Percentiles rank a stretch among this genome's conserved stretches.
Conservation (phyloP, 345 rosid species). For the Rhizophora apiculata region DNA sequence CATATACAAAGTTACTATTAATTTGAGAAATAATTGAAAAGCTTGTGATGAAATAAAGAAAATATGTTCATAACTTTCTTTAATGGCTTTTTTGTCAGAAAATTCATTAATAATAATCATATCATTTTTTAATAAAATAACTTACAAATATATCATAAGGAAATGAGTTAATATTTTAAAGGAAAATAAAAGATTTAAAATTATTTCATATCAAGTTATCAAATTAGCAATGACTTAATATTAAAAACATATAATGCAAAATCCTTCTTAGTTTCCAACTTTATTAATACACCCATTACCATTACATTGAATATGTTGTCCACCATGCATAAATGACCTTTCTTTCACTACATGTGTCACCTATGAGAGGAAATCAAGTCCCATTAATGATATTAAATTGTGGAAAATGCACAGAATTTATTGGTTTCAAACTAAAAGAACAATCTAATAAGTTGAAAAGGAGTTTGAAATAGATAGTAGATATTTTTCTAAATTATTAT, state of each 20-base stretch:
- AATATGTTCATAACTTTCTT: constrained; percentile 88
- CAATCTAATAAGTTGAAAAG: not conserved
- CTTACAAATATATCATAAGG: too few relatives aligned
- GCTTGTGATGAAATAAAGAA: too few relatives aligned
- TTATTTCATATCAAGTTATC: not conserved
- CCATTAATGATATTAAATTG: not conserved
- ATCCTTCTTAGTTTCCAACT: too few relatives aligned
- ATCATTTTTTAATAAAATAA: constrained; percentile 76
- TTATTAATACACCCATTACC: constrained; percentile 22
- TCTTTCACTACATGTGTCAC: constrained; percentile 29
- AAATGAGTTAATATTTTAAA: not conserved
- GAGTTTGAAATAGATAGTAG: not conserved
- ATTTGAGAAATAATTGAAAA: too few relatives aligned
- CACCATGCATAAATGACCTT: constrained; percentile 30
- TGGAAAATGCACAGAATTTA: not conserved
- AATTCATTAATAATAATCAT: constrained; percentile 83
- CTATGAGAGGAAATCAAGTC: constrained; percentile 23
- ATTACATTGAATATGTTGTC: constrained; percentile 36
- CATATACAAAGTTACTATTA: too few relatives aligned
- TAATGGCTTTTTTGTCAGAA: constrained; percentile 80
- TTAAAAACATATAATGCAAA: not conserved
- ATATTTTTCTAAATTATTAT: too few relatives aligned
- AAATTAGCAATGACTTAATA: not conserved
- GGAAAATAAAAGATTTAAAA: not conserved
- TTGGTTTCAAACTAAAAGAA: not conserved